Conservation (phyloP, 306 rosid species). For the Spatholobus suberectus region DNA sequence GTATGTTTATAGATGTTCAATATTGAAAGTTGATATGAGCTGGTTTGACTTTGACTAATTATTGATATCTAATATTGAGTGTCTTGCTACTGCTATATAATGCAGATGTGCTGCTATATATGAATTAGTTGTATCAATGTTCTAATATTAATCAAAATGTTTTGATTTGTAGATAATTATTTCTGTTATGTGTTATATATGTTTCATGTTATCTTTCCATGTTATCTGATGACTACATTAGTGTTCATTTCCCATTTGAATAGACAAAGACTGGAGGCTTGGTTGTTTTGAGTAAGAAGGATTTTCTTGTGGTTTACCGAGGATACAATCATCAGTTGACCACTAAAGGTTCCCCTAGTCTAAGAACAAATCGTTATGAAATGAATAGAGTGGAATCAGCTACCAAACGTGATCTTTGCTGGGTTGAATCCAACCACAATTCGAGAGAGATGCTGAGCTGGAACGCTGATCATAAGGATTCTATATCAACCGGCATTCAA, state of each 20-base stretch:
- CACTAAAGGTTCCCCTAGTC: conserved; percentile 37
- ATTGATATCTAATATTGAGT: conserved; percentile 9
- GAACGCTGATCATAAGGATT: conserved; percentile 34
- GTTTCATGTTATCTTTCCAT: background rate
- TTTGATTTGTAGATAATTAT: conserved; percentile 22
- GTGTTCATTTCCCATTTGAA: conserved; percentile 34
- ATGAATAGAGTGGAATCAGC: conserved; percentile 38
- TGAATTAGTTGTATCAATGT: background rate
- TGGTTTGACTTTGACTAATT: background rate
- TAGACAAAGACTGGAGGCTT: conserved; percentile 89
- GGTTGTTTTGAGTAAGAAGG: conserved; percentile 80
- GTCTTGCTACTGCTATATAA: conserved; percentile 17
- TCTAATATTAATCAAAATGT: conserved; percentile 1
- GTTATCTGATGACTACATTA: conserved; percentile 38
- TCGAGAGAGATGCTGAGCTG: conserved; percentile 36
- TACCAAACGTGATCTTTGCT: conserved; percentile 29
- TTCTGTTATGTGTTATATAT: conserved; percentile 6
- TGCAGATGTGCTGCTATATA: background rate
- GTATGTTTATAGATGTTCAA: background rate
- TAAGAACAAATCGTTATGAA: conserved; percentile 32
- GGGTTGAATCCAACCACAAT: conserved; percentile 30
- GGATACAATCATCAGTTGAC: conserved; percentile 54
- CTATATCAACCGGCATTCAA: conserved; percentile 29
- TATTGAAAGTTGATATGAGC: conserved; percentile 10
- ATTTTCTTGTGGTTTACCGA: conserved; percentile 72